Base-by-base conservation (phyloP, 768 basidiomycete genomes). In the Mrakia hoshinonis region DNA sequence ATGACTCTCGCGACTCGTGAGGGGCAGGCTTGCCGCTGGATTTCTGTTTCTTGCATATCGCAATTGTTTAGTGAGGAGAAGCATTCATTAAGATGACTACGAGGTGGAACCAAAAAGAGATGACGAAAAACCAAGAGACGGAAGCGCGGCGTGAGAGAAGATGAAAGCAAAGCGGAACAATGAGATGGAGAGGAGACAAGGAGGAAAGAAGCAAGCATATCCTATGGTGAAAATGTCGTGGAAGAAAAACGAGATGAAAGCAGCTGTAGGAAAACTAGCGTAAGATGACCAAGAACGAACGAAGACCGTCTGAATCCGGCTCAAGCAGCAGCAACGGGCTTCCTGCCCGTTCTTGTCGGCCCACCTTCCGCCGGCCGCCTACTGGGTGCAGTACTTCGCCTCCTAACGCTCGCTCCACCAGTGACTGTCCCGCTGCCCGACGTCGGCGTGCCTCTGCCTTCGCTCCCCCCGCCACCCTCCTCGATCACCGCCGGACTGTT, bases 381-480 rank as follows among this genome's bases (percentile, higher is more conserved):
- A 48, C 63, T 65, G 1, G 63, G 63, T 11, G 63, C 63, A 1
- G 63, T 65, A 20, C 46, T 51, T 31, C 63, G 43, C 63, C 63
- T 65, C 31, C 46, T 48, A 18, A 67, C 66, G 18, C 64, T 51
- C 48, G 43, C 64, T 22, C 29, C 62, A 10, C 9, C 43, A 43
- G 34, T 24, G 22, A 13, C n/a, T 11, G 34, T 39, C 46, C 2
- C 60, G 1, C 18, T 22, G 24, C 26, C 24, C 36, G n/a, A 26
- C 3, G 13, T 24, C 9, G 48, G 64, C 4, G 47, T 43, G 15
- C 31, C 64, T 49, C 26, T 61, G 9, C 58, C 55, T 5, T 4
- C 29, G 3, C 58, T 29, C 6, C 20, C 58, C 22, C 34, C 58
- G 10, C 34, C 58, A 6, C 11, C 36, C 36, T n/a, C 34, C 34